phyloP scores from a whole-genome alignment of 106 monocot species.

The Dioscorea dumetorum region DNA sequence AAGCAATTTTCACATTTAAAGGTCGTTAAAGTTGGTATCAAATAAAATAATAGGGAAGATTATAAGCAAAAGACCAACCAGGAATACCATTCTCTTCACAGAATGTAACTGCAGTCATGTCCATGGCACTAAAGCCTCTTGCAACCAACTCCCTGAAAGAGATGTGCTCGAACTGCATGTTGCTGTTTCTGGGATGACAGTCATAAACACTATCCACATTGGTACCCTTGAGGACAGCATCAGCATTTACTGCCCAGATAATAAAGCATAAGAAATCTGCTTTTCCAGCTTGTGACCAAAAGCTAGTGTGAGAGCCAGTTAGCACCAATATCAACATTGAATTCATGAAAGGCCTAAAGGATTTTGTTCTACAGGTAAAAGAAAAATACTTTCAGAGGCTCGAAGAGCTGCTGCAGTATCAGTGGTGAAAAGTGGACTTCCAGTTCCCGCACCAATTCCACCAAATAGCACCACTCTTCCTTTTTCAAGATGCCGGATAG shows the following conservation, averaged over 20 bases:
- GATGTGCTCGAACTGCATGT: constrained; percentile 67
- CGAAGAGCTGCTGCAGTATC: constrained; percentile 83
- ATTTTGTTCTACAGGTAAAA: background rate
- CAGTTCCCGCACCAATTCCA: constrained; percentile 68
- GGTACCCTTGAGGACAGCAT: constrained; percentile 86
- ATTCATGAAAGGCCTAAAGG: background rate
- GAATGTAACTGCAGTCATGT: constrained; percentile 82
- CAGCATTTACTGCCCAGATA: constrained; percentile 65
- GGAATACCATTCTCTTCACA: constrained; percentile 96
- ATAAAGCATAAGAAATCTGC: background rate
- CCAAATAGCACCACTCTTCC: constrained; percentile 96
- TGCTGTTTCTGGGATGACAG: constrained; percentile 55
- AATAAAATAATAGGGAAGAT: too few species aligned
- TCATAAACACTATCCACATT: constrained; percentile 49
- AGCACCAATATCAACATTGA: background rate
- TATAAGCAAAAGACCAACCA: constrained; percentile 30
- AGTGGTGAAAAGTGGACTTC: constrained; percentile 74
- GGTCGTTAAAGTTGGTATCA: background rate
- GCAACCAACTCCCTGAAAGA: constrained; percentile 70
- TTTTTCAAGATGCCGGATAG: constrained; percentile 96
- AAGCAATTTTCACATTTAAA: background rate
- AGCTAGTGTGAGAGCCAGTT: too few species aligned
- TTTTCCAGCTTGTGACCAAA: background rate
- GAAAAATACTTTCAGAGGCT: constrained; percentile 78
- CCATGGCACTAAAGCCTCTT: constrained; percentile 75